Evolutionary conservation across 345 rosid species (phyloP).

Genomic region (Aurinia saxatilis): DNA sequence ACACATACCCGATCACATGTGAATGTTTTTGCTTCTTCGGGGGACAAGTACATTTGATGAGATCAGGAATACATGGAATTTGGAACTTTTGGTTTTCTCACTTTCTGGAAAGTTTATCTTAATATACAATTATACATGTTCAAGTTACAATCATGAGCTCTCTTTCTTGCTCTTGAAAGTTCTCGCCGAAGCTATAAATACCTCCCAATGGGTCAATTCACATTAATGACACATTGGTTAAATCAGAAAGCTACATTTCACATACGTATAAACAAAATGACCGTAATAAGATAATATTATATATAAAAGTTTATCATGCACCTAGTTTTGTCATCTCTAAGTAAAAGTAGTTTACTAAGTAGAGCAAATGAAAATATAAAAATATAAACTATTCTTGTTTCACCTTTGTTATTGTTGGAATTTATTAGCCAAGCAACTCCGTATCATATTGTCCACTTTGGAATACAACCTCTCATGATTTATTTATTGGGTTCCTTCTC

Average conservation of each 20-base stretch:
- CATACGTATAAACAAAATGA: too few species aligned
- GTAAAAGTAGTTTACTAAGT: not conserved
- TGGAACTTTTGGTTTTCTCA: not conserved
- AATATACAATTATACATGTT: not conserved
- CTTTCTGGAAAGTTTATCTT: not conserved
- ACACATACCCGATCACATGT: conserved; percentile 18
- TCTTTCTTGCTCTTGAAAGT: not conserved
- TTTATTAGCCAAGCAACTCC: too few species aligned
- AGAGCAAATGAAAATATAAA: not conserved
- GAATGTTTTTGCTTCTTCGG: not conserved
- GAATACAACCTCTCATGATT: too few species aligned
- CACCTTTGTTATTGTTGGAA: too few species aligned
- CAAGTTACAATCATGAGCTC: not conserved
- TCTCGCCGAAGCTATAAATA: not conserved
- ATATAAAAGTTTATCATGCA: too few species aligned
- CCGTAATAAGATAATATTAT: too few species aligned
- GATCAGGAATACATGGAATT: conserved; percentile 8
- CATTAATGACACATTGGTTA: conserved; percentile 12
- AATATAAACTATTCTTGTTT: too few species aligned
- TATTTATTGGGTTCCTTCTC: too few species aligned
- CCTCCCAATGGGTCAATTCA: conserved; percentile 17
- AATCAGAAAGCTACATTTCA: not conserved
- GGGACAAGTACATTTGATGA: conserved; percentile 2
- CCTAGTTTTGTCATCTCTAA: too few species aligned
- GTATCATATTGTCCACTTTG: too few species aligned